Evolutionary conservation across 495 filamentous ascomycete genomes (phyloP), one percentile per base, ranked within the genome.

Genomic region (Aspergillus wentii): DNA sequence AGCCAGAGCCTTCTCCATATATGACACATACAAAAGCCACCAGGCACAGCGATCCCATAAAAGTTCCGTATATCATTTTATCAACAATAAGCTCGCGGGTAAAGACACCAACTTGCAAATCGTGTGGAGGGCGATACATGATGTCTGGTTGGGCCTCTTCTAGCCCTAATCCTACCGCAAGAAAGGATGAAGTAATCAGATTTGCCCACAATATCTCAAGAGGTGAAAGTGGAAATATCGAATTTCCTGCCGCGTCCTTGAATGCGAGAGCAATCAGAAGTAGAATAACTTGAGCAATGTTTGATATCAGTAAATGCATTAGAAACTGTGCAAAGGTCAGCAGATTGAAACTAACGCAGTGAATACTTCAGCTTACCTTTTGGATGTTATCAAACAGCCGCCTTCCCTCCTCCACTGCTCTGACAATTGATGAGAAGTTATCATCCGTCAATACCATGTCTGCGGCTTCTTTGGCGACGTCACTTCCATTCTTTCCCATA

Each of bases 401-500:
- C 18, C 84, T 62, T 1, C 84, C 84, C 54, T 88, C 83, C 35
- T 79, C 75, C 41, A 88, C 78, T 5, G 82, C 83, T 16, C 76
- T 82, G 15, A 86, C 75, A 36, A 88, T 87, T 13, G 73, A 79
- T 0, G 84, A 81, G 48, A 92, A 92, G 57, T 94, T 91, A 59
- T 94, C 88, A 57, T 92, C 86, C 0, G 87, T 90, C 15, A 94
- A 64, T 8, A 94, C 86, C 52, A 94, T 88, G 56, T 90, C 88
- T 3, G 87, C 80, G 2, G 87, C 87, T 22, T 84, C 85, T 55
- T 90, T 94, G 17, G 88, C 88, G n/a, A 94, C 88, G 44, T 94
- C 89, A 17, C 83, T 88, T 4, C 88, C 89, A 29, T 79, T 69
- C 30, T 81, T 76, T 10, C 86, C 86, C 85, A 91, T 90, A 15